Percentiles rank a stretch among this genome's conserved stretches.
These are phyloP conservation scores for Tylopilus orsonianus DNA, from an alignment of 1,284 basidiomycete species.

Conservation along the genomic window DNA sequence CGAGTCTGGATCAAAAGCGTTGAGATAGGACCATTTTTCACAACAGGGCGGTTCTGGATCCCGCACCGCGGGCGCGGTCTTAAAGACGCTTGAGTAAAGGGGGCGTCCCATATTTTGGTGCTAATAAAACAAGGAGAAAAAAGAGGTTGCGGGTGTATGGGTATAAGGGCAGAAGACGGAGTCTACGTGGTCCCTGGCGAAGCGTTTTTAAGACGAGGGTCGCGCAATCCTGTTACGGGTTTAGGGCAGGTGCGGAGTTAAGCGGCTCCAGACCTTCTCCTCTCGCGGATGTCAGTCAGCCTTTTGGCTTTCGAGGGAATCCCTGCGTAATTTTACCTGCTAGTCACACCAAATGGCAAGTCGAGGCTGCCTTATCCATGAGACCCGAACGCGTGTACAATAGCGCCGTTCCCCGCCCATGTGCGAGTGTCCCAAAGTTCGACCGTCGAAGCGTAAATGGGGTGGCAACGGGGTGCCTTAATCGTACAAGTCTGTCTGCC, in stretches of 20 bases:
- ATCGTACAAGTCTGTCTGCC: too few relatives aligned
- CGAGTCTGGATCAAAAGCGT: constrained; percentile 77
- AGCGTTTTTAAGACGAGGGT: constrained; percentile 18
- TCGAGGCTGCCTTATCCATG: too few relatives aligned
- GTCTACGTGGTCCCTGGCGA: not conserved
- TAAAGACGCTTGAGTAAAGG: constrained; percentile 54
- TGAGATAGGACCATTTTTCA: constrained; percentile 63
- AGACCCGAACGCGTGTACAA: too few relatives aligned
- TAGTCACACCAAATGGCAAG: too few relatives aligned
- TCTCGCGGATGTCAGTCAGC: not conserved
- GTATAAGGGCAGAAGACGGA: constrained; percentile 10
- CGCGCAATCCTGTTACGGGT: constrained; percentile 9
- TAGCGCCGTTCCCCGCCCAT: too few relatives aligned
- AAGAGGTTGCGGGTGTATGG: not conserved
- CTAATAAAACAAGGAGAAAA: constrained; percentile 32
- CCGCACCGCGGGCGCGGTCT: constrained; percentile 43
- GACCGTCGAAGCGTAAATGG: too few relatives aligned
- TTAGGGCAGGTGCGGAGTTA: constrained; percentile 37
- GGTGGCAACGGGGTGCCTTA: not conserved
- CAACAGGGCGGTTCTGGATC: constrained; percentile 46
- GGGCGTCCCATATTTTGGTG: constrained; percentile 59
- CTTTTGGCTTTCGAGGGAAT: too few relatives aligned
- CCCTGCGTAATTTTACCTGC: too few relatives aligned
- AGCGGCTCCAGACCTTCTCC: constrained; percentile 12
- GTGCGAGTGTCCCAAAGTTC: too few relatives aligned